Base-by-base conservation (phyloP, 2,329 filamentous ascomycete species). In the Colletotrichum siamense region DNA sequence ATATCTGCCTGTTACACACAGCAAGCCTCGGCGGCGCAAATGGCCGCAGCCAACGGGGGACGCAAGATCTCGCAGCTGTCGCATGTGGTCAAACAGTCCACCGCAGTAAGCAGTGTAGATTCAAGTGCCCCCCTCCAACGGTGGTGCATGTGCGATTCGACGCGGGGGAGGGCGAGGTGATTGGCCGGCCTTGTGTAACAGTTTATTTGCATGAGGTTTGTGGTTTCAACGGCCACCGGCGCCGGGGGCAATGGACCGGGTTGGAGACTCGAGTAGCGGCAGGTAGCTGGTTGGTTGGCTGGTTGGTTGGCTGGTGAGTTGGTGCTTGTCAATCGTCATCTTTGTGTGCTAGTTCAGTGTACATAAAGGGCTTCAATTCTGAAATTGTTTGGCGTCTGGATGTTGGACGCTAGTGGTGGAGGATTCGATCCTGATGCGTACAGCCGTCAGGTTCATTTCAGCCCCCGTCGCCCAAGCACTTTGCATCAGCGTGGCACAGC, bases 1-100 rank as follows among this genome's bases (percentile, higher is more conserved):
- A 18, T 18, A 39, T 39, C 16, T 39, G 16, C 36, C 8, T 9
- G 36, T 39, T 18, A 39, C 36, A 39, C 36, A 5, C 36, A 18
- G 16, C 36, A 39, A 39, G 16, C 16, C 36, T 18, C 16, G 36
- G 36, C 36, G 16, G 36, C 36, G 16, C 36, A 39, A 39, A 16
- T 32, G 65, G 32, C 16, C 26, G 44, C 8, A 8, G 28, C 28
- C 52, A 26, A 36, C 12, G 10, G 9, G 30, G n/a, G 30, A 57
- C 22, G 36, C 59, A 68, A 67, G 72, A 71, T 74, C 72, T 75
- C 16, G 67, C 61, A 44, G 39, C 61, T 66, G 67, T 71, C 61
- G 36, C 39, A 68, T 30, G 55, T 34, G 15, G 63, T 34, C 49
- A 30, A 34, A 74, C 59, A 26, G 15, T 57, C 6, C 59, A 65